Evolutionary conservation across 2,329 filamentous ascomycete genomes (phyloP), one percentile per base, ranked within the genome.

Genomic region (Hymenoscyphus fructigenus): DNA sequence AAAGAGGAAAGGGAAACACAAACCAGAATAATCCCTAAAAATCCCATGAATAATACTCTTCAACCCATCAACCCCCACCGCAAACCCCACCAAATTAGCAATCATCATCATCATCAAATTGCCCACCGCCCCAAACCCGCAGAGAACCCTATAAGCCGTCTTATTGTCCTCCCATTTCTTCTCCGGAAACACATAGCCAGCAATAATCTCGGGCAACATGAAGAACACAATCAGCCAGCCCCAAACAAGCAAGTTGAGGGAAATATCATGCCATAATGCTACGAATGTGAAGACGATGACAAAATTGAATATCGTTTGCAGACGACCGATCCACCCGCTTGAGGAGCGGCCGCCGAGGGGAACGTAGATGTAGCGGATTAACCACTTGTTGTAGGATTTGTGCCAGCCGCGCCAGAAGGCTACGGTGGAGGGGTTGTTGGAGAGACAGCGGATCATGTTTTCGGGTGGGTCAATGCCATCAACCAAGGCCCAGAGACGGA

Each of bases 341-440:
- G 84, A 84, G 34, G 80, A 81, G 2, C 83, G 80, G 6, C 95
- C 94, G 44, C 95, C 95, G 0, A 99, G 84, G 0, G 95, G 95
- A 3, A 98, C 84, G 78, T 96, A 99, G 68, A 99, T 87, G 79
- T 99, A 99, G 28, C 95, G 88, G 60, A 98, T 84, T 64, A 95
- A 85, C 93, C 93, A 99, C 70, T 93, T 90, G 79, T 98, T 98
- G 82, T 92, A 98, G 68, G 88, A 92, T 61, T 93, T 89, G 79
- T 99, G 95, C 96, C 96, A 99, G 36, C 88, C 89, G 67, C 95
- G 91, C 95, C 95, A 99, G 80, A 99, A 99, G 23, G 89, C 88
- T 50, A 93, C 84, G 0, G 92, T 90, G 69, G 90, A 93, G 81
- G 93, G 97, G 77, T 98, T 98, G 81, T 99, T 88, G 74, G 89